Evolutionary conservation across 2,329 filamentous ascomycete genomes (phyloP).

Genomic region (Epichloe amarillans): DNA sequence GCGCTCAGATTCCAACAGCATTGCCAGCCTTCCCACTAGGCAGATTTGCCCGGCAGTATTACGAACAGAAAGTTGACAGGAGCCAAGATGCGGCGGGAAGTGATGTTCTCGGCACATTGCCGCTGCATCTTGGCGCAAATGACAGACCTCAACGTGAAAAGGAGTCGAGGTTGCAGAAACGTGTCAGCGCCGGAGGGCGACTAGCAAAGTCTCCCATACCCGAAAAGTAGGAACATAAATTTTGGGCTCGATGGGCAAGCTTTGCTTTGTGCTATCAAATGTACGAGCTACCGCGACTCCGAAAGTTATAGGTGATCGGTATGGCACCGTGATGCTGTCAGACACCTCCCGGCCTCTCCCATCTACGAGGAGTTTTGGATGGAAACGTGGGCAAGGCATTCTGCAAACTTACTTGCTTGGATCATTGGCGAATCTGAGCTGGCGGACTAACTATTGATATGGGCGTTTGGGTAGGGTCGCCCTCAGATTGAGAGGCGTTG

Average conservation of each 20-base stretch:
- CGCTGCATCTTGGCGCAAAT: constrained; percentile 27
- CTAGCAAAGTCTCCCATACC: constrained; percentile 53
- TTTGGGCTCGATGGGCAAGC: constrained; percentile 26
- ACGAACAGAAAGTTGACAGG: constrained; percentile 60
- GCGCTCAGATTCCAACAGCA: constrained; percentile 67
- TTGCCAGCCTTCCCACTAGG: constrained; percentile 76
- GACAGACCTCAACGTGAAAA: constrained; percentile 47
- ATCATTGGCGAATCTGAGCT: neutral
- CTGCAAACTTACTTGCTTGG: neutral
- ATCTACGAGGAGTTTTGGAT: neutral
- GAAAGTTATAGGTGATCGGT: constrained; percentile 10
- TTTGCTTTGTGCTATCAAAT: constrained; percentile 24
- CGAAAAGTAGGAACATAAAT: constrained; percentile 39
- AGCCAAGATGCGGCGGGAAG: constrained; percentile 25
- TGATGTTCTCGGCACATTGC: constrained; percentile 51
- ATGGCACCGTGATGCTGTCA: neutral
- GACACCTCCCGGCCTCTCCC: neutral
- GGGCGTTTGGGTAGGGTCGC: constrained; percentile 2
- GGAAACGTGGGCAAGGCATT: neutral
- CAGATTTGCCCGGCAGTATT: constrained; percentile 64
- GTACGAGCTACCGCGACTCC: constrained; percentile 16
- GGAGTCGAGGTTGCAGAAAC: constrained; percentile 61
- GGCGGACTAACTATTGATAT: neutral
- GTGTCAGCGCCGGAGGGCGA: constrained; percentile 63
- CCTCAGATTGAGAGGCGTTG: neutral